Conservation (phyloP, 352 stramenopile species). For the Phytophthora macrochlamydospora region DNA sequence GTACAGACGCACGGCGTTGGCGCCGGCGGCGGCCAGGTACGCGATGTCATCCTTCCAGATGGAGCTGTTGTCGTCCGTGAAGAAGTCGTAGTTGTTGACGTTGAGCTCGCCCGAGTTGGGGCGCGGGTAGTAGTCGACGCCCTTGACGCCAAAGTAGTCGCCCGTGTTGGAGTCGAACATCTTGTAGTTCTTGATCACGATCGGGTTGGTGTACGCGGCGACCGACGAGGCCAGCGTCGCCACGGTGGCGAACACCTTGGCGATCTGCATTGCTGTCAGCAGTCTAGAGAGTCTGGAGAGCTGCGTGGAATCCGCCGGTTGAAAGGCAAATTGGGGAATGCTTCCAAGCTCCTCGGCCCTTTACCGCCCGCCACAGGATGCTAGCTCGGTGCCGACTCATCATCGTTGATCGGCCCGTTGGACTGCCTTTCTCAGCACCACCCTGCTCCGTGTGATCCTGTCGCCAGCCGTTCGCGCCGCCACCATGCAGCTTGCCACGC, state of each 20-base stretch:
- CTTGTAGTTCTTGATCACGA: conserved; percentile 62
- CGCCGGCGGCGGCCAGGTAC: conserved; percentile 59
- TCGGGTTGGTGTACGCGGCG: conserved; percentile 46
- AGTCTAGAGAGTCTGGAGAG: not conserved
- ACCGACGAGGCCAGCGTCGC: conserved; percentile 19
- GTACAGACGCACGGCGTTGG: conserved; percentile 86
- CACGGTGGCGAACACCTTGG: conserved; percentile 17
- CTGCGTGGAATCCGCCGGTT: conserved; percentile 15
- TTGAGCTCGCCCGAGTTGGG: conserved; percentile 72
- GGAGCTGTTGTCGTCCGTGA: conserved; percentile 62
- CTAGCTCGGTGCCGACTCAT: not conserved
- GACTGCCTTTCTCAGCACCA: conserved; percentile 30
- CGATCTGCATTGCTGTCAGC: conserved; percentile 22
- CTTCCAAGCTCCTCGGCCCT: not conserved
- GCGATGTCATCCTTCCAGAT: conserved; percentile 80
- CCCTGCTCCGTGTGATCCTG: conserved; percentile 27
- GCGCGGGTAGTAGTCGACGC: conserved; percentile 85
- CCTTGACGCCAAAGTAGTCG: conserved; percentile 62
- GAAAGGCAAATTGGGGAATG: conserved; percentile 37
- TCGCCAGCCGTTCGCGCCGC: conserved; percentile 17
- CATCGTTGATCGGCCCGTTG: conserved; percentile 25
- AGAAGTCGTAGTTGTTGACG: conserved; percentile 85
- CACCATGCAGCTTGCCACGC: not conserved
- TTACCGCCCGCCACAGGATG: conserved; percentile 1
- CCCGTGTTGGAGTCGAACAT: conserved; percentile 76